Percentiles rank a stretch among this genome's conserved stretches.
Conservation (phyloP, 805 yeast genomes). For the Nakazawaea anatomiae region DNA sequence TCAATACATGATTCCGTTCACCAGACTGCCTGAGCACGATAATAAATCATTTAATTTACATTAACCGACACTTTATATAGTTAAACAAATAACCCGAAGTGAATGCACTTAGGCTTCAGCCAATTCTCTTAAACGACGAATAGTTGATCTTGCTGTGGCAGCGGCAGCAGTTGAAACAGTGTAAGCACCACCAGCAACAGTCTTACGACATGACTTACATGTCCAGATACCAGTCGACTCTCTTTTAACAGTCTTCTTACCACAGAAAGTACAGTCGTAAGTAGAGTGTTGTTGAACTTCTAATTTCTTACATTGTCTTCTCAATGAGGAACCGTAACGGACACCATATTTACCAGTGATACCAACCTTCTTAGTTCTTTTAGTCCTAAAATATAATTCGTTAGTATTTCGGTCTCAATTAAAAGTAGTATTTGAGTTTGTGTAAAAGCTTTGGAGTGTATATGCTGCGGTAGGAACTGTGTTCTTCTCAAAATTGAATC, state of each 20-base stretch:
- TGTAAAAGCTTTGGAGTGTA: too few relatives aligned
- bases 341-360: conserved; percentile 99
- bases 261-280: conserved; percentile 99
- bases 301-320: conserved; percentile 99
- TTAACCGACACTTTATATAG: conserved; percentile 7
- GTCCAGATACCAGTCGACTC: conserved; percentile 98
- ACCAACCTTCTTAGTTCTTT: conserved; percentile 99
- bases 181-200: conserved; percentile 99
- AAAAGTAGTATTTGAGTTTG: background rate
- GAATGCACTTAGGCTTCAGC: conserved; percentile 86
- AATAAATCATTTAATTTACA: conserved; percentile 11
- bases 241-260: conserved; percentile 97
- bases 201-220: conserved; percentile 91
- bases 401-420: conserved; percentile 29
- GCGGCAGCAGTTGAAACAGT: conserved; percentile 99
- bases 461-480: too few relatives aligned
- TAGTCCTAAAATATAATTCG: conserved; percentile 65
- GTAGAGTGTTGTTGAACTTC: conserved; percentile 98
- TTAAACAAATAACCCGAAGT: conserved; percentile 5
- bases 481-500: too few relatives aligned
- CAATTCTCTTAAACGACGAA: conserved; percentile 99
- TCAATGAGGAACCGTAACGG: conserved; percentile 99
- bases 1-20: too few relatives aligned
- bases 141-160: conserved; percentile 99
- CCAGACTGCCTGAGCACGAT: background rate